These are phyloP conservation scores for Arabis hirsuta DNA, from an alignment of 345 rosid species.

Conservation along the genomic window DNA sequence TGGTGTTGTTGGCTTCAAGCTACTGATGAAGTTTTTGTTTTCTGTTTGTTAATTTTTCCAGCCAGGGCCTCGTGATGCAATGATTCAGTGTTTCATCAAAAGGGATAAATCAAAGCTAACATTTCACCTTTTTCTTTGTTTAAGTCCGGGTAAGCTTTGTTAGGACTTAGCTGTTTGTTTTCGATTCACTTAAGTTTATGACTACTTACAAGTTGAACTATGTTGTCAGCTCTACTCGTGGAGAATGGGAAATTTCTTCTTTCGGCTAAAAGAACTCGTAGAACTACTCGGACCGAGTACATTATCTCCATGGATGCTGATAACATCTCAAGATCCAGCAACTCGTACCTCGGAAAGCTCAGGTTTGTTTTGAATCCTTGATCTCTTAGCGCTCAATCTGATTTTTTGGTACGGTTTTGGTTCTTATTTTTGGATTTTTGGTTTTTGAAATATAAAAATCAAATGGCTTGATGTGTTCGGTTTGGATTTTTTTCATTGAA, in stretches of 20 bases:
- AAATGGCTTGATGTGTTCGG: neutral
- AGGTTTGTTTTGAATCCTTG: slow-evolving; percentile 46
- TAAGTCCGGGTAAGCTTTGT: slow-evolving; percentile 60
- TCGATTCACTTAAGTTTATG: slow-evolving; percentile 17
- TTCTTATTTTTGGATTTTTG: neutral
- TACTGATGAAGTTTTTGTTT: slow-evolving; percentile 8
- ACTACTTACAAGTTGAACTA: neutral
- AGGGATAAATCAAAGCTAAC: slow-evolving; percentile 71
- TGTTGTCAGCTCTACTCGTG: slow-evolving; percentile 54
- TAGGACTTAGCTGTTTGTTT: slow-evolving; percentile 1
- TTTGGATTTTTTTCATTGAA: neutral
- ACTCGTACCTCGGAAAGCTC: slow-evolving; percentile 67
- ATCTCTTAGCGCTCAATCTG: slow-evolving; percentile 6
- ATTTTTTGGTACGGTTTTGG: neutral
- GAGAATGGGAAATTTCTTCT: slow-evolving; percentile 80
- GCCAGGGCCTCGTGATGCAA: slow-evolving; percentile 69
- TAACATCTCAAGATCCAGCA: slow-evolving; percentile 70
- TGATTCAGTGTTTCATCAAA: slow-evolving; percentile 68
- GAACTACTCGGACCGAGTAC: slow-evolving; percentile 72
- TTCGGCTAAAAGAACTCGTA: slow-evolving; percentile 67
- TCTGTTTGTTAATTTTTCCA: slow-evolving; percentile 32
- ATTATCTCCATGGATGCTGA: slow-evolving; percentile 73
- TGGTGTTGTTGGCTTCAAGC: neutral
- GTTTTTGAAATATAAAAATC: neutral
- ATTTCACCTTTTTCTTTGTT: slow-evolving; percentile 65